Base-by-base conservation (phyloP, 495 filamentous ascomycete genomes). In the Daldinia vernicosa region DNA sequence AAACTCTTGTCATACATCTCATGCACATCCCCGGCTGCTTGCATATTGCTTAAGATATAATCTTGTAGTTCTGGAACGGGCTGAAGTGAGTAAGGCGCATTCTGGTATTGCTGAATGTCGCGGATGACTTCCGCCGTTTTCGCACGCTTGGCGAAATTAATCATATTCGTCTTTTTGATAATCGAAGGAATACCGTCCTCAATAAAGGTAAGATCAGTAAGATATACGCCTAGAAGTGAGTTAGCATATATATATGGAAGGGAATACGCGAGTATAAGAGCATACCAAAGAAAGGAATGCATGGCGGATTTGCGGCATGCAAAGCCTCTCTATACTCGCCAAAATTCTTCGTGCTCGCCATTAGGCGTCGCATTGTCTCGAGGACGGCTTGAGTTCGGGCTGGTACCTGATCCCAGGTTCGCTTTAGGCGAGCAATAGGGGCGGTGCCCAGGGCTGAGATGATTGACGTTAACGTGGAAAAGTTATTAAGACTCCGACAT, bases 341-440 rank as follows among this genome's bases (percentile, higher is more conserved):
- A 84, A 98, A 99, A 78, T 99, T 99, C 85, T 97, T 98, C 24
- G 93, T 98, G 79, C 93, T 98, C 51, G 92, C 93, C 95, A 98
- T 98, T 56, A 98, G 85, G 61, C 89, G 89, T 45, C 94, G 93
- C 93, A 99, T 96, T 30, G 88, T 89, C 77, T 98, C 95, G 32
- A 98, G 81, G 39, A 92, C 87, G 2, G 87, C 81, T 62, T 88
- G 91, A 9, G 93, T 95, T 63, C 93, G 91, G 58, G 89, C 88
- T 66, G 93, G 95, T 19, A 98, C 93, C 75, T 94, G 91, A 64
- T 90, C 87, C 95, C 95, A 99, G n/a, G 96, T 99, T 55, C 95
- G 86, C 76, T 90, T 92, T 53, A 99, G 85, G 65, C 95, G 93
- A 78, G 95, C 92, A 60, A 99, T 98, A 15, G 95, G 95, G 19